phyloP scores from a whole-genome alignment of 306 rosid genomes.

The Ochetophila trinervis region DNA sequence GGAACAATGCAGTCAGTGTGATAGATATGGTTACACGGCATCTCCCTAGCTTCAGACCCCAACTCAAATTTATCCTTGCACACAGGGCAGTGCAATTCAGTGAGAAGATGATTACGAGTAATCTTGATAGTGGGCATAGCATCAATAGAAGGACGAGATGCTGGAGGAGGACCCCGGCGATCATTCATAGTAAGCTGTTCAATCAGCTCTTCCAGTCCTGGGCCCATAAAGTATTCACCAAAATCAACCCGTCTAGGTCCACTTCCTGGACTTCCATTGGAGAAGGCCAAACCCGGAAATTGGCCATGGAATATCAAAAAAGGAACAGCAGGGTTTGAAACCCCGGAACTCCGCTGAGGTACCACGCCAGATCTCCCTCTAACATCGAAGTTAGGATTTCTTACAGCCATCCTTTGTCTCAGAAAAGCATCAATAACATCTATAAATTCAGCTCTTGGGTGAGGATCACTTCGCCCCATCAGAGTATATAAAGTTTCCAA shows the following conservation, averaged over 20 bases:
- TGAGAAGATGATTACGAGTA: conserved; percentile 51
- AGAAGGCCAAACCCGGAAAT: conserved; percentile 40
- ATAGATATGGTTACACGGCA: conserved; percentile 87
- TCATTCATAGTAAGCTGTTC: conserved; percentile 63
- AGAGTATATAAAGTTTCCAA: conserved; percentile 45
- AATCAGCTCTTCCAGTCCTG: conserved; percentile 55
- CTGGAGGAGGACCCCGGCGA: conserved; percentile 66
- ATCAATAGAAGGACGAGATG: conserved; percentile 55
- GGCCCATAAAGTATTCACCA: conserved; percentile 47
- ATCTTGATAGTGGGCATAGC: conserved; percentile 74
- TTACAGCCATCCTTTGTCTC: conserved; percentile 61
- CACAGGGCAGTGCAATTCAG: conserved; percentile 70
- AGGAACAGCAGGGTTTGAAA: conserved; percentile 49
- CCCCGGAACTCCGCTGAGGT: conserved; percentile 47
- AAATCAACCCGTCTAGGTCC: conserved; percentile 43
- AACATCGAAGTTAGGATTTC: conserved; percentile 47
- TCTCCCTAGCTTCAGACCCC: conserved; percentile 63
- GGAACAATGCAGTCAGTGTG: conserved; percentile 80
- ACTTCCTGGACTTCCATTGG: conserved; percentile 40
- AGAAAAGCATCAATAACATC: conserved; percentile 36
- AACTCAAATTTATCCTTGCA: conserved; percentile 69
- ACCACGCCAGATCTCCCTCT: conserved; percentile 43
- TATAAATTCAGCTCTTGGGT: conserved; percentile 40
- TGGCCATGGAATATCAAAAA: conserved; percentile 50
- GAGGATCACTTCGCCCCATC: conserved; percentile 45